Evolutionary conservation across 1,284 basidiomycete species (phyloP), one percentile per base, ranked within the genome.

Genomic region (Chalciporus sp.): DNA sequence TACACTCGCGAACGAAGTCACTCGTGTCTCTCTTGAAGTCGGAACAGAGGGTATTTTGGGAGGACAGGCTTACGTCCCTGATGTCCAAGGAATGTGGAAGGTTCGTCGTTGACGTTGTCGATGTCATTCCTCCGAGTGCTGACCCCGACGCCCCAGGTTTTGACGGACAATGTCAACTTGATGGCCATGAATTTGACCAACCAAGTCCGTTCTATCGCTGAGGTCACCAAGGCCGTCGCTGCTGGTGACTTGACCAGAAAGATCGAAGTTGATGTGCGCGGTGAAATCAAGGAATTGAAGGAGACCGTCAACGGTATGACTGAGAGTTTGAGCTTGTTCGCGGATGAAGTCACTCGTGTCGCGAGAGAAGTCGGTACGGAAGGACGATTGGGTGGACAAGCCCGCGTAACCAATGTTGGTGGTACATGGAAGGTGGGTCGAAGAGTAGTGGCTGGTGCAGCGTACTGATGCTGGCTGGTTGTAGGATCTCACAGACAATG

Each of bases 21-120:
- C 88, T 1, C 84, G 90, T 57, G 90, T 93, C 8, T 94, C 90
- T 43, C 77, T 95, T 54, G 94, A 97, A 72, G 95, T 98, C 61
- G 95, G 95, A 50, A 96, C 92, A 29, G 93, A 98, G 70, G 95
- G 95, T 67, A 96, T 94, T 60, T 81, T 99, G 64, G 97, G 97
- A 59, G 96, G 96, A 1, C 96, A 98, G 68, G 94, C 94, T 1
- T 81, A 78, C 55, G 94, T 95, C 0, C 88, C 89, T 12, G 92
- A 90, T 51, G 92, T 94, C 1, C 88, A 94, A 66, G 94, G 93
- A 35, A 92, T 92, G 75, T 95, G 93, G 94, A 93, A 93, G 83
- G 90, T 87, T 51, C 14, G 71, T 67, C 27, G 6, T 27, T 3
- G 16, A 35, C n/a, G 1, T 49, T 31, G 7, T 26, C 10, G 37